phyloP scores from a whole-genome alignment of 179 eudicot genomes.

The Silene vulgaris region DNA sequence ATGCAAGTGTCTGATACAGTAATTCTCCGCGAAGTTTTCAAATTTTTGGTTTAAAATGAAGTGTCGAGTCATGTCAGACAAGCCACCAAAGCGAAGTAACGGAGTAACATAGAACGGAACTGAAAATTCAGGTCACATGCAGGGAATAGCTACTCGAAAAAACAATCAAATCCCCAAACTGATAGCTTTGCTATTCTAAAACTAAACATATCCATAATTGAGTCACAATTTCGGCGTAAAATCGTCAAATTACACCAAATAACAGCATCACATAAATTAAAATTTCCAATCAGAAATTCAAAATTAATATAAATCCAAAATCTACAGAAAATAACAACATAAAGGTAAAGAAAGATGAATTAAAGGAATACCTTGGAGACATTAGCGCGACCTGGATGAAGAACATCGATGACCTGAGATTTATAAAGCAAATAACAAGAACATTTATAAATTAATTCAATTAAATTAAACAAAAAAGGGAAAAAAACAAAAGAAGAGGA shows the following conservation, averaged over 20 bases:
- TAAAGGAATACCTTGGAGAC: slow-evolving; percentile 55
- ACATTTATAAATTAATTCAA: background rate
- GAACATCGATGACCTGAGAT: slow-evolving; percentile 62
- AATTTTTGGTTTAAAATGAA: too few species aligned
- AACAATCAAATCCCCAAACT: too few species aligned
- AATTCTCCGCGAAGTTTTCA: too few species aligned
- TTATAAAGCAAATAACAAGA: background rate
- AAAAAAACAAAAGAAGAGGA: background rate
- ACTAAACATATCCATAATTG: background rate
- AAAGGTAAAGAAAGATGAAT: background rate
- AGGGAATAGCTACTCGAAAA: too few species aligned
- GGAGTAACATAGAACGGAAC: too few species aligned
- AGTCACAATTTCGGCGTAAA: background rate
- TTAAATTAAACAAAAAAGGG: background rate
- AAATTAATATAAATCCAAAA: background rate
- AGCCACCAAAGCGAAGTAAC: too few species aligned
- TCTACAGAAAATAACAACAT: background rate
- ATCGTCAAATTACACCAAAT: background rate
- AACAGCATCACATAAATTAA: background rate
- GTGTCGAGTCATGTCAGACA: too few species aligned
- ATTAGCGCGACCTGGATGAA: slow-evolving; percentile 79
- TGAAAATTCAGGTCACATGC: too few species aligned
- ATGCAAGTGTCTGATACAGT: too few species aligned
- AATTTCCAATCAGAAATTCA: background rate
- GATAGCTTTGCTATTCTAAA: background rate